Percentiles rank a stretch among this genome's conserved stretches.
Evolutionary conservation across 306 rosid genomes (phyloP).

Genomic region (Benincasa hispida): DNA sequence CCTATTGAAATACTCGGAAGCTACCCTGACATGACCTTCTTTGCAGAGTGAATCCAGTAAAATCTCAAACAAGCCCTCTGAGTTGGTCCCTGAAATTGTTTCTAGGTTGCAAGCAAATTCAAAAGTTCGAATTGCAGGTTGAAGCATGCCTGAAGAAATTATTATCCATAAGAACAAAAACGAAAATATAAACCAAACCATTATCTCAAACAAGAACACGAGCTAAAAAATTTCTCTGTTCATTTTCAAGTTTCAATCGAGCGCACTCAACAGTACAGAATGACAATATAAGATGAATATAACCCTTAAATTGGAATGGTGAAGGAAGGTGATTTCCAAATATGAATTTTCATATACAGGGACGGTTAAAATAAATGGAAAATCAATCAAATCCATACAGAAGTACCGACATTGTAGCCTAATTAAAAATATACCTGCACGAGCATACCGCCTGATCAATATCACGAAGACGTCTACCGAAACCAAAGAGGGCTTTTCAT

Average conservation of each 20-base stretch:
- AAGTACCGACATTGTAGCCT: too few relatives aligned
- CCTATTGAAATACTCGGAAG: constrained; percentile 24
- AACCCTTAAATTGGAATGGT: neutral
- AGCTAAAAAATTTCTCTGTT: too few relatives aligned
- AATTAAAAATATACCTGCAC: constrained; percentile 40
- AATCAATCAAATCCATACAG: neutral
- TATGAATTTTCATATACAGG: neutral
- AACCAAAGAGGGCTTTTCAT: constrained; percentile 28
- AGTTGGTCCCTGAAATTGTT: constrained; percentile 21
- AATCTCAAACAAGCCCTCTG: constrained; percentile 61
- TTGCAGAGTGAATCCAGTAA: constrained; percentile 83
- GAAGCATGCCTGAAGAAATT: constrained; percentile 25
- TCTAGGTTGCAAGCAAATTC: constrained; percentile 42
- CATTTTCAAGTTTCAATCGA: too few relatives aligned
- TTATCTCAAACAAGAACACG: neutral
- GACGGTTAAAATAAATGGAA: neutral
- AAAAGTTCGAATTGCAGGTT: constrained; percentile 56
- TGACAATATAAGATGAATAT: neutral
- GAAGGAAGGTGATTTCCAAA: neutral
- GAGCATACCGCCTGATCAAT: constrained; percentile 75
- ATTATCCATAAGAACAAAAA: neutral
- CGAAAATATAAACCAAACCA: neutral
- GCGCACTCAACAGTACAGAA: too few relatives aligned
- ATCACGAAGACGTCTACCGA: constrained; percentile 42
- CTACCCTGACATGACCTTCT: constrained; percentile 52